Base-by-base conservation (phyloP, 208 protist species). In the Herpetomonas muscarum region DNA sequence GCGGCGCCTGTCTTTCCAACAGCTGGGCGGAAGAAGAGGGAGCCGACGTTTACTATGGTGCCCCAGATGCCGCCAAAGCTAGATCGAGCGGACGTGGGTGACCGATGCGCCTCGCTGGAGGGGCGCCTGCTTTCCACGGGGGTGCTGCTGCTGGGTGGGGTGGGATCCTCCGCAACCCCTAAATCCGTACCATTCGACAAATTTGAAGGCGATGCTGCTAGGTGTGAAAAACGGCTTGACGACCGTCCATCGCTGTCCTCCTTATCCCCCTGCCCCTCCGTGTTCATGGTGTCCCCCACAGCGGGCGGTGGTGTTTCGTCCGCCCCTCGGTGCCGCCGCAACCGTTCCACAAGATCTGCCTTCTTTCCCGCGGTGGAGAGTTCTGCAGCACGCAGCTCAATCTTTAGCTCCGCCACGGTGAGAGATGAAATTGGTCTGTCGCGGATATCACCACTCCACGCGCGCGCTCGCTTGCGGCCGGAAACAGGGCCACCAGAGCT, bases 301-400 rank as follows among this genome's bases (percentile, higher is more conserved):
- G n/a, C n/a, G n/a, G n/a, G n/a, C n/a, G n/a, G n/a, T n/a, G n/a
- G n/a, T n/a, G n/a, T n/a, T 30, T 52, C 24, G 15, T 37, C 42
- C 19, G 30, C 49, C 25, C 22, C 44, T 22, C 44, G 45, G 25
- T 63, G 55, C 6, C 42, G 29, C 47, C 64, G 25, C 9, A 79
- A 60, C n/a, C 84, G 79, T 13, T 66, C 61, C 25, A 85, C 32
- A 12, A 92, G 75, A 21, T 46, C 39, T 0, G 57, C 60, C 55
- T 92, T 92, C 50, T 71, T 66, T 7, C 84, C 84, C 17, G 66
- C 57, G 15, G 57, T 66, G n/a, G 80, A 69, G 2, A 86, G 63
- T 3, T 67, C 74, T 34, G 49, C 51, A 13, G 60, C 48, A 9
- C 70, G 70, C 46, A 88, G 55, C 5, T 72, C 25, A 49, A 68